Percentiles rank a stretch among this genome's conserved stretches.
phyloP scores from a whole-genome alignment of 805 yeast genomes.

The Vanderwaltozyma polyspora region DNA sequence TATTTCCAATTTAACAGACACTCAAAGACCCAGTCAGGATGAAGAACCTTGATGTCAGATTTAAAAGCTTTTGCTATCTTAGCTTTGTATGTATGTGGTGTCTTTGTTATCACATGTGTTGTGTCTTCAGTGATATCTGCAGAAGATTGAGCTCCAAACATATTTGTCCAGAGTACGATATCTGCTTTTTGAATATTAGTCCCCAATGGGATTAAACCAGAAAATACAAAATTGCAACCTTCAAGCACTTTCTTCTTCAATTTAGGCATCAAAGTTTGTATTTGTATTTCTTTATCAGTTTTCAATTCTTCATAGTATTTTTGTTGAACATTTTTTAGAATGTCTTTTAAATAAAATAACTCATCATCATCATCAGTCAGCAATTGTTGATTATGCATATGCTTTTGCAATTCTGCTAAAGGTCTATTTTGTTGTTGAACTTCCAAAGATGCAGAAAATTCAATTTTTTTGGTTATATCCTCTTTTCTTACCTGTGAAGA shows the following conservation, averaged over 20 bases:
- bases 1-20: conserved; percentile 72
- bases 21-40: conserved; percentile 85
- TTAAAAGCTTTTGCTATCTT: conserved; percentile 60
- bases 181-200: conserved; percentile 62
- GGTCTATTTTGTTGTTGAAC: conserved; percentile 78
- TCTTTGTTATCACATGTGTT: conserved; percentile 80
- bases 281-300: conserved; percentile 43
- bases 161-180: conserved; percentile 82
- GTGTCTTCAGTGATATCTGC: conserved; percentile 59
- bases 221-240: conserved; percentile 62
- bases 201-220: conserved; percentile 87
- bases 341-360: conserved; percentile 48
- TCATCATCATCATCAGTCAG: conserved; percentile 76
- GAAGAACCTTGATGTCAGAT: conserved; percentile 62
- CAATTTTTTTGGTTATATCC: conserved; percentile 45
- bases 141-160: conserved; percentile 82
- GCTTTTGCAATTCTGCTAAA: conserved; percentile 68
- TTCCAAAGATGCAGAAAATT: conserved; percentile 60
- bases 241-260: conserved; percentile 59
- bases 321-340: conserved; percentile 52
- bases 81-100: conserved; percentile 75
- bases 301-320: conserved; percentile 49
- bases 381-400: conserved; percentile 43
- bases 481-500: conserved; percentile 29
- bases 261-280: conserved; percentile 59